Evolutionary conservation across 257 asterid genomes (phyloP), one percentile per base, ranked within the genome.

Genomic region (Cinchona pubescens): DNA sequence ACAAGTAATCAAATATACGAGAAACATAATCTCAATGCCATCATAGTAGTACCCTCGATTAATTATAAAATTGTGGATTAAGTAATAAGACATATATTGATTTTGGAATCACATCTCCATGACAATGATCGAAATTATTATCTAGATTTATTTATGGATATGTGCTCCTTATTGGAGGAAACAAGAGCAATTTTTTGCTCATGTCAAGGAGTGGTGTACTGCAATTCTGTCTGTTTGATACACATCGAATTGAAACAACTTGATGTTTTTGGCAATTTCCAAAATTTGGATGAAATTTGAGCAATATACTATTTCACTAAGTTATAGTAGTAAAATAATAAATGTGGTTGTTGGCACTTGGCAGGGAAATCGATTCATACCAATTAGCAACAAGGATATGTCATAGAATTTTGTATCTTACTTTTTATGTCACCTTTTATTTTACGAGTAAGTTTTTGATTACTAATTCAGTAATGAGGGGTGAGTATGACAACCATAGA

Each of bases 311-410:
- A 34, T 34, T 63, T 35, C 27, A 38, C 53, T 38, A n/a, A 67
- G 34, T 23, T 32, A 61, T 29, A n/a, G n/a, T n/a, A n/a, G n/a
- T n/a, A 61, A 32, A 29, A 67, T 40, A 16, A 27, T 42, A 45
- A 23, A 2, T 68, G 14, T 27, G 42, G 73, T 59, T 42, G 76
- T 45, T 73, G 76, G 64, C 23, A 19, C 69, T 45, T 73, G 76
- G 64, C 23, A 19, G 18, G 15, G 51, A 49, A 70, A n/a, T n/a
- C n/a, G 67, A 59, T 77, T 30, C 59, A 5, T 70, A 35, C 67
- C 80, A 77, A 70, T 77, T 70, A 61, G 69, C 72, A 69, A 25
- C 76, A 61, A 77, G n/a, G n/a, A n/a, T n/a, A n/a, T n/a, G n/a
- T n/a, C n/a, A n/a, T n/a, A n/a, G n/a, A n/a, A n/a, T n/a, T n/a